A percentile compares a stretch with the other conserved stretches of the same genome.
Evolutionary conservation across 108 stramenopile species (phyloP).

Genomic region (Craspedostauros australis): DNA sequence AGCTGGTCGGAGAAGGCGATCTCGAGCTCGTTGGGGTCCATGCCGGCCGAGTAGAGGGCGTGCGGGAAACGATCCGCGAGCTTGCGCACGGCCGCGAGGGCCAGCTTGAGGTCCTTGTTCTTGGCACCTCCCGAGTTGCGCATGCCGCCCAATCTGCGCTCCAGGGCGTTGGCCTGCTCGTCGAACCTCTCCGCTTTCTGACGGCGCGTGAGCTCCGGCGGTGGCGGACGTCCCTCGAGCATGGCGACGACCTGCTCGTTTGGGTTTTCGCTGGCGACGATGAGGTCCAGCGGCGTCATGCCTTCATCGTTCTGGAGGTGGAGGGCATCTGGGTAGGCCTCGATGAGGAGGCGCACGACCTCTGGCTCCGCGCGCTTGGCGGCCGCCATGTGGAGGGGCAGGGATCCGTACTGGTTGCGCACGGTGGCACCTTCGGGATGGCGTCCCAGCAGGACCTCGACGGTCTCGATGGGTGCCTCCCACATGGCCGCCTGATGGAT

Average conservation of each 20-base stretch:
- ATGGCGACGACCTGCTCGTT: conserved; percentile 75
- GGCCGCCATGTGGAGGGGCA: conserved; percentile 87
- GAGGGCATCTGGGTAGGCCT: conserved; percentile 81
- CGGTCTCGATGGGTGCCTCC: conserved; percentile 74
- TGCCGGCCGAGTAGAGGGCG: conserved; percentile 80
- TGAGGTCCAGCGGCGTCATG: conserved; percentile 87
- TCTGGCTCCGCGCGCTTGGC: conserved; percentile 70
- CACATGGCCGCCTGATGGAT: conserved; percentile 88
- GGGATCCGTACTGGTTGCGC: conserved; percentile 79
- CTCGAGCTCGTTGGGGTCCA: conserved; percentile 84
- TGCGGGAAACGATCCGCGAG: conserved; percentile 86
- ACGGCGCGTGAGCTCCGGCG: conserved; percentile 71
- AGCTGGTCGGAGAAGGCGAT: conserved; percentile 72
- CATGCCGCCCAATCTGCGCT: conserved; percentile 50
- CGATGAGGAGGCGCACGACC: conserved; percentile 67
- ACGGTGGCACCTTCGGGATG: conserved; percentile 77
- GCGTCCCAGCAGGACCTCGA: conserved; percentile 60
- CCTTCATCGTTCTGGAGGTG: conserved; percentile 87
- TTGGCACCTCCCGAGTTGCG: conserved; percentile 54
- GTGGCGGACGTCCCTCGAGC: conserved; percentile 79
- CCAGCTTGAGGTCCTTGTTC: conserved; percentile 61
- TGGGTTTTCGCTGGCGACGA: conserved; percentile 56
- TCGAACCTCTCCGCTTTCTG: conserved; percentile 79
- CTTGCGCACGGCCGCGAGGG: conserved; percentile 65
- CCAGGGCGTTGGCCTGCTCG: conserved; percentile 71